Percentiles rank a stretch among this genome's conserved stretches.
phyloP scores from a whole-genome alignment of 352 stramenopile genomes.

The Phytophthora chlamydospora region DNA sequence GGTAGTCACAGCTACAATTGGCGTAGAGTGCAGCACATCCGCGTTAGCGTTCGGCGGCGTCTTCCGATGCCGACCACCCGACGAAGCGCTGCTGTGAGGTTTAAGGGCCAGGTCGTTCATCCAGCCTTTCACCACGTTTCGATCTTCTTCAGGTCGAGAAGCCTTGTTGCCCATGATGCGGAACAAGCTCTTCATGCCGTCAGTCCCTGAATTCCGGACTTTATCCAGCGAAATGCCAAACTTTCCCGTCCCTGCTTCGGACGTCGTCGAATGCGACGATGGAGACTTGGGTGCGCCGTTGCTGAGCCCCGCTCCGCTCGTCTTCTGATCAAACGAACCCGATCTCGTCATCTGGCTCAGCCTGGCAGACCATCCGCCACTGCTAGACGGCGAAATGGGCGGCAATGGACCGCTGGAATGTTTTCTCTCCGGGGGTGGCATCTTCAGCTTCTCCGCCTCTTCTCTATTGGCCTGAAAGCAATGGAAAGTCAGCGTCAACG shows the following conservation, averaged over 20 bases:
- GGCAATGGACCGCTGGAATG: slow-evolving; percentile 32
- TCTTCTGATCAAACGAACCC: slow-evolving; percentile 63
- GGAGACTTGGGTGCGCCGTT: slow-evolving; percentile 23
- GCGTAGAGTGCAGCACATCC: slow-evolving; percentile 53
- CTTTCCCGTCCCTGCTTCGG: slow-evolving; percentile 43
- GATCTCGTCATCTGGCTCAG: slow-evolving; percentile 56
- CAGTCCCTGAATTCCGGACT: slow-evolving; percentile 60
- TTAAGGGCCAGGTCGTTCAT: slow-evolving; percentile 62
- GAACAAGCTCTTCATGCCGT: slow-evolving; percentile 79
- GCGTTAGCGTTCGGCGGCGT: slow-evolving; percentile 18
- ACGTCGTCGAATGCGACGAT: slow-evolving; percentile 16
- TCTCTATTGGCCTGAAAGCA: slow-evolving; percentile 36
- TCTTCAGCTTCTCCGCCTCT: slow-evolving; percentile 19
- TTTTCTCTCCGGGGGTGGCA: slow-evolving; percentile 22
- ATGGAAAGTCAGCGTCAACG: slow-evolving; percentile 72
- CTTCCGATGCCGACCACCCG: slow-evolving; percentile 37
- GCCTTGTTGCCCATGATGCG: slow-evolving; percentile 70
- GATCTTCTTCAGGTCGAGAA: slow-evolving; percentile 62
- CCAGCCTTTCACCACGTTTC: slow-evolving; percentile 61
- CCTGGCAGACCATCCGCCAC: slow-evolving; percentile 49
- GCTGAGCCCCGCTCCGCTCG: slow-evolving; percentile 16
- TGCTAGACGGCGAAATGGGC: slow-evolving; percentile 49
- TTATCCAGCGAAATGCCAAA: slow-evolving; percentile 63
- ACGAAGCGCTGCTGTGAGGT: slow-evolving; percentile 38
- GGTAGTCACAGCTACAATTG: slow-evolving; percentile 59